These are phyloP conservation scores for Jackrogersella multiformis DNA, from an alignment of 495 filamentous ascomycete genomes.

Conservation along the genomic window DNA sequence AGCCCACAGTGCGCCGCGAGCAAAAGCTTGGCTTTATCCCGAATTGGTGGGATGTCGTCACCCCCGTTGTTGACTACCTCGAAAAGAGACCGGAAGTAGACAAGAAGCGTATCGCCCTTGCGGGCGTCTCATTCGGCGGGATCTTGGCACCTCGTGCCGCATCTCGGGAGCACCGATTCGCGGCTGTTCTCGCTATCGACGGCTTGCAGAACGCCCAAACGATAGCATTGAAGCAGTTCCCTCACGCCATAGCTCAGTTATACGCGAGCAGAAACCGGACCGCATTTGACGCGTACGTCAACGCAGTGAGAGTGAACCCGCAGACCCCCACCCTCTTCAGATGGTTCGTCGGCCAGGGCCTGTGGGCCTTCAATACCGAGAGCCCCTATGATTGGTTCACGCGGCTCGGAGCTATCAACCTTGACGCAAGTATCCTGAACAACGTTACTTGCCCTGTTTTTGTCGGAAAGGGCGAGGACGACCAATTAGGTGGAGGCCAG, in stretches of 20 bases:
- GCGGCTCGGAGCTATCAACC: conserved; percentile 25
- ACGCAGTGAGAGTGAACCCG: conserved; percentile 9
- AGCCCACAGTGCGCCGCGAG: conserved; percentile 54
- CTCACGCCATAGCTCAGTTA: neutral
- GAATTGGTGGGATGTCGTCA: conserved; percentile 59
- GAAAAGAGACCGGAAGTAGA: conserved; percentile 46
- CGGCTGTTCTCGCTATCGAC: conserved; percentile 51
- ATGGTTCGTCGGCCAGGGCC: conserved; percentile 54
- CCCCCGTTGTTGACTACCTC: conserved; percentile 57
- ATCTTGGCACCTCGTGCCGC: conserved; percentile 51
- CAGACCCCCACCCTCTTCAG: conserved; percentile 10
- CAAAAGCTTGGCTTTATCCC: conserved; percentile 59
- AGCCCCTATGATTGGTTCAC: conserved; percentile 48
- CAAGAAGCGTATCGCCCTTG: conserved; percentile 41
- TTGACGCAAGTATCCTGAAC: conserved; percentile 36
- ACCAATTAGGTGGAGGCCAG: conserved; percentile 46
- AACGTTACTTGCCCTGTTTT: conserved; percentile 51
- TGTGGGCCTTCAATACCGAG: conserved; percentile 52
- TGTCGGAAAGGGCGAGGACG: conserved; percentile 47
- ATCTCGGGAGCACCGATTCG: conserved; percentile 54
- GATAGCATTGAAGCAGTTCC: neutral
- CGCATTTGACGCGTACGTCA: conserved; percentile 27
- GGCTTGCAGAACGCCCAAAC: conserved; percentile 47
- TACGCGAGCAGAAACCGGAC: conserved; percentile 18
- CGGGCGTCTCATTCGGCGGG: conserved; percentile 54